Conservation (phyloP, 2,329 filamentous ascomycete genomes). For the Apiospora saccharicola region DNA sequence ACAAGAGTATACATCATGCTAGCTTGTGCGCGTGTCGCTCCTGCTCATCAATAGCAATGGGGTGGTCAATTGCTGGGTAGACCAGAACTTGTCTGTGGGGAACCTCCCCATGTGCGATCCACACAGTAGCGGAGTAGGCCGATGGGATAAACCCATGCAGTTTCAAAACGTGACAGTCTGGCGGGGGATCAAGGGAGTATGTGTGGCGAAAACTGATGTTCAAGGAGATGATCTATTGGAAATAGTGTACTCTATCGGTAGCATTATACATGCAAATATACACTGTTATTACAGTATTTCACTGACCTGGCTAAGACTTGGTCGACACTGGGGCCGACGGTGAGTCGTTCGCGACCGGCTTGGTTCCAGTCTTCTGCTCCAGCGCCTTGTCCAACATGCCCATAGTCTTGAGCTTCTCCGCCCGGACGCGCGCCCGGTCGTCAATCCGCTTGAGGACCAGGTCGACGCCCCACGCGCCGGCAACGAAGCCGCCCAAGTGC, state of each 20-base stretch:
- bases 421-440: slow-evolving; percentile 34
- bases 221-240: neutral
- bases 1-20: too few relatives aligned
- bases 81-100: neutral
- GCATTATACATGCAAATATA: slow-evolving; percentile 1
- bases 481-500: slow-evolving; percentile 59
- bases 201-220: neutral
- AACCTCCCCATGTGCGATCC: neutral
- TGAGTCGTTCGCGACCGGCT: neutral
- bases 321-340: neutral
- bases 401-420: slow-evolving; percentile 37
- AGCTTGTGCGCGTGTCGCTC: neutral
- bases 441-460: slow-evolving; percentile 43
- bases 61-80: neutral
- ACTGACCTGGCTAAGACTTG: neutral
- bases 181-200: neutral
- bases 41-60: neutral
- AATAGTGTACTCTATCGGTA: neutral
- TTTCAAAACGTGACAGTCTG: neutral
- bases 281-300: neutral
- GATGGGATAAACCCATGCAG: neutral
- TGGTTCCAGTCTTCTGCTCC: neutral
- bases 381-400: slow-evolving; percentile 30
- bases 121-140: neutral
- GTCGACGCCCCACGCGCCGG: slow-evolving; percentile 53